Evolutionary conservation across 176 grass and related monocot species (phyloP).

Genomic region (Triticum urartu): DNA sequence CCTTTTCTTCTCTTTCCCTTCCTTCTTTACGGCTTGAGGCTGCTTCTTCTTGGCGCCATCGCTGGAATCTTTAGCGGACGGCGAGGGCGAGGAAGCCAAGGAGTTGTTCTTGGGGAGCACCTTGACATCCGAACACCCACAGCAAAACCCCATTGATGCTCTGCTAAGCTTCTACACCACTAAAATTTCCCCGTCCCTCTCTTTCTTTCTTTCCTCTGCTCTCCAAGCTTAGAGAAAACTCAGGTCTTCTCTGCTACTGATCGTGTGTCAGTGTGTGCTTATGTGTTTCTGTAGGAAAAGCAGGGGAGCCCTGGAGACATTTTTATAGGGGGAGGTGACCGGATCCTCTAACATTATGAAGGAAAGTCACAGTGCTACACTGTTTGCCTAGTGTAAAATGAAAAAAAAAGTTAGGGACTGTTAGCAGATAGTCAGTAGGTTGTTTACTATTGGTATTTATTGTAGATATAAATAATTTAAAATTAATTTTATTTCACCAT

Average conservation of each 20-base stretch:
- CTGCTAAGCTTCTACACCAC: background rate
- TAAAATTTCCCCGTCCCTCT: background rate
- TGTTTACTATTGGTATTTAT: no score
- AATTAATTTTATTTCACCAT: no score
- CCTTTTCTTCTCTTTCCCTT: background rate
- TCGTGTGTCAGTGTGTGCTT: background rate
- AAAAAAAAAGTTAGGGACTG: no score
- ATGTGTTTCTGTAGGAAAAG: background rate
- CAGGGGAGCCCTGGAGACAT: background rate
- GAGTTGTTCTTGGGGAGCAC: conserved; percentile 34
- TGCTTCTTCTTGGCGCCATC: background rate
- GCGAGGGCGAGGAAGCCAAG: background rate
- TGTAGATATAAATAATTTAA: no score
- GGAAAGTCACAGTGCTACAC: no score
- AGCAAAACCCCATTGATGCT: conserved; percentile 18
- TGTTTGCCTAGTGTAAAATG: no score
- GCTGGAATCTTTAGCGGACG: background rate
- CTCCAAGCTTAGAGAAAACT: background rate
- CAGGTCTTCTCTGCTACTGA: background rate
- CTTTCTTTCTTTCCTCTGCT: no score
- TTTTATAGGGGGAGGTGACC: background rate
- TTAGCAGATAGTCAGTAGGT: no score
- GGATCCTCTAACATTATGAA: no score
- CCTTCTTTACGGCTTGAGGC: background rate
- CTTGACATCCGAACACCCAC: conserved; percentile 22